phyloP scores from a whole-genome alignment of 257 asterid species.

The Solanum rostratum region DNA sequence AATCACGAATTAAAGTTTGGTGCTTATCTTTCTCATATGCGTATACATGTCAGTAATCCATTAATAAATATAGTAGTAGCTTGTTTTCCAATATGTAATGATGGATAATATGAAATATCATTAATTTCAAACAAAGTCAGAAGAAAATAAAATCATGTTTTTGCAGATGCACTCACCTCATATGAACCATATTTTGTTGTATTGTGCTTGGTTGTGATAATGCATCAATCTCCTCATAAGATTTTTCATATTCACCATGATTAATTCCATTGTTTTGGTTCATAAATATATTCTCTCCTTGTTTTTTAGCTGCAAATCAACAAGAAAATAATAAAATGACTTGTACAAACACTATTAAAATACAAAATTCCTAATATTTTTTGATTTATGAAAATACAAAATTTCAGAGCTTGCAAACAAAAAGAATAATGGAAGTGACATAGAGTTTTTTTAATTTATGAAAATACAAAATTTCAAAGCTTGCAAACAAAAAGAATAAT shows the following conservation, averaged over 20 bases:
- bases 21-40: neutral
- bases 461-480: neutral
- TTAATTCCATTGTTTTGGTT: slow-evolving; percentile 19
- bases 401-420: slow-evolving; percentile 15
- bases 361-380: no score
- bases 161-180: slow-evolving; percentile 33
- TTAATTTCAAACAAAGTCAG: neutral
- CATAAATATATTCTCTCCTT: slow-evolving; percentile 14
- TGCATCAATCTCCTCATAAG: slow-evolving; percentile 18
- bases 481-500: slow-evolving; percentile 24
- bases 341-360: neutral
- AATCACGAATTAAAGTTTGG: neutral
- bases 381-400: neutral
- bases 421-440: slow-evolving; percentile 9
- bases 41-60: neutral
- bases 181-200: slow-evolving; percentile 23
- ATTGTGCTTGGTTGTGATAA: slow-evolving; percentile 24
- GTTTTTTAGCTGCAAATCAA: slow-evolving; percentile 19
- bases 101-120: slow-evolving; percentile 2
- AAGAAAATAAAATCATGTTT: neutral
- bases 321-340: slow-evolving; percentile 1
- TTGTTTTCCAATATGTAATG: neutral
- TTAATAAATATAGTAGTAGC: neutral
- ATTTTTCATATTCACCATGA: slow-evolving; percentile 8
- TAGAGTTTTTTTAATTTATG: neutral